Base-by-base conservation (phyloP, 1,284 basidiomycete species). In the Grifola frondosa region DNA sequence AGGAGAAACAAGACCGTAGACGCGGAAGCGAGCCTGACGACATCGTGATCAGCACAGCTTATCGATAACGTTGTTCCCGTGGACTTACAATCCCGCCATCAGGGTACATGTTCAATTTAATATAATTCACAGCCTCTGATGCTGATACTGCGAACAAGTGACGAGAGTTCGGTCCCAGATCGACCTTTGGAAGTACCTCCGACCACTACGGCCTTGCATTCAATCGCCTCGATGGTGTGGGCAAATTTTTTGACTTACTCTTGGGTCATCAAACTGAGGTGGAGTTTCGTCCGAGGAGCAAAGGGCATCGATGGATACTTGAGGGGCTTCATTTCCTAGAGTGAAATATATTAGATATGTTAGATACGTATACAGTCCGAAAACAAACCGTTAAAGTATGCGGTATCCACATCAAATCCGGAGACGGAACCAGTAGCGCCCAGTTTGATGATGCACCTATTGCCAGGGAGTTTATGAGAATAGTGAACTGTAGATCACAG, bases 351-450 rank as follows among this genome's bases (percentile, higher is more conserved):
- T 20, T 21, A 30, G 31, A 20, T 39, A 8, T 9, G 30, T 40
- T 23, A 44, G 29, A 17, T 31, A 15, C 5, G 17, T 28, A 19
- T 6, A 12, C 22, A 26, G 3, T 6, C 5, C 20, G 26, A 19
- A 10, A 4, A 16, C 41, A 30, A 25, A 46, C 96, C 96, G 54
- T 85, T 91, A 70, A 99, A 99, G 63, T 95, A 84, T n/a, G 88
- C 76, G 1, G 96, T 99, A 64, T 99, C 97, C 28, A 99, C 78
- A 63, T 98, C 96, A 62, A 97, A 92, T 1, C 94, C 94, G n/a
- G 71, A 62, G 38, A 98, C 70, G 5, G 73, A 77, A 0, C 91
- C 91, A 6, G 81, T 73, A 0, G 90, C 84, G 1, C 93, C 96
- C 4, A 99, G 78, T 58, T 86, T 82, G 59, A 99, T 81, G 61